Evolutionary conservation across 2,329 filamentous ascomycete genomes (phyloP).

Genomic region (Monilinia fructigena): DNA sequence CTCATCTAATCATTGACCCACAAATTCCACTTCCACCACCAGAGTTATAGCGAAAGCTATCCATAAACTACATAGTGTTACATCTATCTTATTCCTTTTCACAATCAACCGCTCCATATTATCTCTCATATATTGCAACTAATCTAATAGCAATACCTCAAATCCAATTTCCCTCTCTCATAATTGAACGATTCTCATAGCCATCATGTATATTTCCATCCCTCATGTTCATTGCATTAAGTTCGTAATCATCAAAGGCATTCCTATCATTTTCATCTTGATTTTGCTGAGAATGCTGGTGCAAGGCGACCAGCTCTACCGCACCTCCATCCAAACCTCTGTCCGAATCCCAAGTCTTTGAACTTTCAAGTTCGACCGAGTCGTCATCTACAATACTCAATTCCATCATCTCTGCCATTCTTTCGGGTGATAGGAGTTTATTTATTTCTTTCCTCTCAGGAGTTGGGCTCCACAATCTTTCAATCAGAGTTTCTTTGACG

Average conservation of each 20-base stretch:
- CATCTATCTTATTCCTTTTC: background rate
- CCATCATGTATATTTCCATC: background rate
- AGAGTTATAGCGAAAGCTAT: background rate
- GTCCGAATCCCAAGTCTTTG: background rate
- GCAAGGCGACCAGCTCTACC: background rate
- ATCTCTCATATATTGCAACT: background rate
- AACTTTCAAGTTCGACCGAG: background rate
- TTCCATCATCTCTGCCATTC: constrained; percentile 11
- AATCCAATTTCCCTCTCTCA: constrained; percentile 28
- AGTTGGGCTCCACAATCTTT: constrained; percentile 21
- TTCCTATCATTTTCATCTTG: background rate
- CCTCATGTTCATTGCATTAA: constrained; percentile 13
- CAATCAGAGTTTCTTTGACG: constrained; percentile 7
- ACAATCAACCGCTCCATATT: background rate
- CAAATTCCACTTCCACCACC: background rate
- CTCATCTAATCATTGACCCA: background rate
- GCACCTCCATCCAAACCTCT: background rate
- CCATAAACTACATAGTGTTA: background rate
- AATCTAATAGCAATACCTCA: background rate
- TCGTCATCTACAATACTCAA: constrained; percentile 4
- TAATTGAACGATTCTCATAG: background rate
- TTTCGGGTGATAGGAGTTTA: background rate
- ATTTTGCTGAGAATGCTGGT: background rate
- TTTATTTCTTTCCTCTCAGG: constrained; percentile 4
- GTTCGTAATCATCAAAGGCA: constrained; percentile 2